Evolutionary conservation across 768 basidiomycete species (phyloP).

Genomic region (Lentinula sp.): DNA sequence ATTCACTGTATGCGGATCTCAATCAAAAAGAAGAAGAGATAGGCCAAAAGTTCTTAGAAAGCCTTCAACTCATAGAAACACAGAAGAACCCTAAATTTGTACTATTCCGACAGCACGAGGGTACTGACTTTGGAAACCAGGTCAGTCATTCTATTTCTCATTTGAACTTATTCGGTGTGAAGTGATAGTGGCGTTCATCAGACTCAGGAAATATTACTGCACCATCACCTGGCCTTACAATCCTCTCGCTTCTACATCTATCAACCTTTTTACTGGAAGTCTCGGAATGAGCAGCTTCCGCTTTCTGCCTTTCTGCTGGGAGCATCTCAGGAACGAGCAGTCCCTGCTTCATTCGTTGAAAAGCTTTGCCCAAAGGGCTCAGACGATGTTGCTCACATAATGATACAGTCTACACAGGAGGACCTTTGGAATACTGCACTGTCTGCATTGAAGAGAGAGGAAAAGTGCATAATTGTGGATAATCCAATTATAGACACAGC

Average conservation of each 20-base stretch:
- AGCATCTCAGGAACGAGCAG: slow-evolving; percentile 29
- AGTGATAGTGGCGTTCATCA: slow-evolving; percentile 11
- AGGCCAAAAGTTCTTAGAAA: slow-evolving; percentile 18
- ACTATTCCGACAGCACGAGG: slow-evolving; percentile 37
- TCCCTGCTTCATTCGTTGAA: slow-evolving; percentile 24
- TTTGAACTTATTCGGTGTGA: background rate
- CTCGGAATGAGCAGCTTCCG: slow-evolving; percentile 32
- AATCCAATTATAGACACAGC: slow-evolving; percentile 39
- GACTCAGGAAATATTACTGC: slow-evolving; percentile 41
- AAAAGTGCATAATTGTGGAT: slow-evolving; percentile 37
- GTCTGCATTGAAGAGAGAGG: slow-evolving; percentile 21
- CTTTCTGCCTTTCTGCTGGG: slow-evolving; percentile 38
- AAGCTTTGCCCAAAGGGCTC: slow-evolving; percentile 28
- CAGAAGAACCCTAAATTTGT: slow-evolving; percentile 29
- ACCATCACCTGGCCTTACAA: slow-evolving; percentile 36
- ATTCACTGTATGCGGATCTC: slow-evolving; percentile 28
- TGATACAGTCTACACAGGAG: slow-evolving; percentile 17
- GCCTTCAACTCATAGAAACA: slow-evolving; percentile 13
- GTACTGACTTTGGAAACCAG: slow-evolving; percentile 46
- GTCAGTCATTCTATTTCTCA: slow-evolving; percentile 15
- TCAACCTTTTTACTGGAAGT: slow-evolving; percentile 40
- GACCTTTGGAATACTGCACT: slow-evolving; percentile 32
- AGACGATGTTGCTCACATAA: slow-evolving; percentile 28
- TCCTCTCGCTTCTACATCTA: slow-evolving; percentile 35
- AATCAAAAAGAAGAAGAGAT: slow-evolving; percentile 21